Evolutionary conservation across 2,329 filamentous ascomycete genomes (phyloP).

Genomic region (Beauveria varroae): DNA sequence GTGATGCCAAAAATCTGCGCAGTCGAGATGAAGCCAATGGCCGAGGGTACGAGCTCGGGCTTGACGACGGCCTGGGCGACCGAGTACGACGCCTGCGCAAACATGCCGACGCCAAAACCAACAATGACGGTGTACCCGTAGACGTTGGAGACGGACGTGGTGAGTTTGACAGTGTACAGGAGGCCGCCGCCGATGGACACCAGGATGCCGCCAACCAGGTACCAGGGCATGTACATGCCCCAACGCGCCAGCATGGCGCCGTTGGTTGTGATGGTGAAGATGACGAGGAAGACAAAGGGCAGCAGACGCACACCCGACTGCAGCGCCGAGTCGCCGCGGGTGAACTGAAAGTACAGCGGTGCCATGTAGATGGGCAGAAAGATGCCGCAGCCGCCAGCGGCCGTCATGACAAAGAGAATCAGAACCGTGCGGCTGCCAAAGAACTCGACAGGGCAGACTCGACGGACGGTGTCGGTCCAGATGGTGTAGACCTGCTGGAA

Average conservation of each 20-base stretch:
- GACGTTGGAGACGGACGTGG: conserved; percentile 15
- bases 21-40: conserved; percentile 28
- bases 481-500: conserved; percentile 33
- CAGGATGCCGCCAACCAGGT: conserved; percentile 27
- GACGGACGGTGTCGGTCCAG: conserved; percentile 21
- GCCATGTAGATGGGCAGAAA: conserved; percentile 36
- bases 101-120: conserved; percentile 30
- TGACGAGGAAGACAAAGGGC: conserved; percentile 30
- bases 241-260: conserved; percentile 26
- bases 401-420: neutral
- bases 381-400: conserved; percentile 20
- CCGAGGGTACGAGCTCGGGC: conserved; percentile 19
- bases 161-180: conserved; percentile 6
- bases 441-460: neutral
- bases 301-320: conserved; percentile 30
- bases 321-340: conserved; percentile 29
- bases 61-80: conserved; percentile 27
- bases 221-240: conserved; percentile 34
- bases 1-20: conserved; percentile 26
- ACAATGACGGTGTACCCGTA: conserved; percentile 31
- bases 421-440: neutral
- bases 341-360: conserved; percentile 43
- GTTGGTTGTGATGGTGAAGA: conserved; percentile 26
- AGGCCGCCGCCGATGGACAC: conserved; percentile 27
- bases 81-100: conserved; percentile 26